phyloP scores from a whole-genome alignment of 495 filamentous ascomycete species.

The Penicillium steckii region DNA sequence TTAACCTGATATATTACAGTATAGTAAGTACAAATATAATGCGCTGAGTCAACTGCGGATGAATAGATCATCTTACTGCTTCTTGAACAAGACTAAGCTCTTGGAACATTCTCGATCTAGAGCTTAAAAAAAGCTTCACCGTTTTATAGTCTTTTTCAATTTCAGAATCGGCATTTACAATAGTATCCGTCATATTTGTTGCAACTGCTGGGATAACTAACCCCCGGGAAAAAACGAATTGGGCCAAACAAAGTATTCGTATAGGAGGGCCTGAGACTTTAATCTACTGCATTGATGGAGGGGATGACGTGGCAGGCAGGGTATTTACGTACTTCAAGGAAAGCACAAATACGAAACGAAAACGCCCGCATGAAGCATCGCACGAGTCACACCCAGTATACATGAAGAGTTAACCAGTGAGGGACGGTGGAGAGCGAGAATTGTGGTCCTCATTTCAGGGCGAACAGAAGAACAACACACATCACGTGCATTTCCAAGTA shows the following conservation, averaged over 20 bases:
- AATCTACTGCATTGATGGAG: neutral
- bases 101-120: neutral
- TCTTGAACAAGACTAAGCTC: neutral
- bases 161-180: neutral
- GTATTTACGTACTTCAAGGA: too few relatives aligned
- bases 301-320: neutral
- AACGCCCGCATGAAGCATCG: too few relatives aligned
- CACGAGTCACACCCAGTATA: too few relatives aligned
- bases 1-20: neutral
- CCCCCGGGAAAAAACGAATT: neutral
- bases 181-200: neutral
- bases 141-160: neutral
- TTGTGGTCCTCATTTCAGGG: neutral
- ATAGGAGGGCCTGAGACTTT: neutral
- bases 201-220: neutral
- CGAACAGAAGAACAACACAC: neutral
- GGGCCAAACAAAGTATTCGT: neutral
- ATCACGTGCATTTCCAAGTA: neutral
- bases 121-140: neutral
- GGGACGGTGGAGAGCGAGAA: too few relatives aligned
- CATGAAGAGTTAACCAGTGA: too few relatives aligned
- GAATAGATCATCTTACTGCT: too few relatives aligned
- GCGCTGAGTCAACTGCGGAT: too few relatives aligned
- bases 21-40: too few relatives aligned
- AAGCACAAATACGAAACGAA: too few relatives aligned